Evolutionary conservation across 371 early-diverging fungal genomes (phyloP).

Genomic region (Apophysomyces trapeziformis): DNA sequence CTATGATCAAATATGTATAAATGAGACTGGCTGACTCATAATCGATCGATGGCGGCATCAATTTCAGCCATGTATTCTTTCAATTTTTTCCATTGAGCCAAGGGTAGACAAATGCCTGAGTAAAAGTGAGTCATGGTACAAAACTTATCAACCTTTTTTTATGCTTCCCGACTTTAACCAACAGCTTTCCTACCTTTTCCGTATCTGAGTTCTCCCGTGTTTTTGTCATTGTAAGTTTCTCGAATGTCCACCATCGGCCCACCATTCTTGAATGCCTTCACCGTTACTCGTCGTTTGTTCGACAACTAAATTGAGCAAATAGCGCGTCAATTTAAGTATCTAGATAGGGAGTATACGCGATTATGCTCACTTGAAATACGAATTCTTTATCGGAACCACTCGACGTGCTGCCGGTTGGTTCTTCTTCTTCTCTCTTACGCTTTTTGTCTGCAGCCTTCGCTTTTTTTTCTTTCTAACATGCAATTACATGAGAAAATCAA

Average conservation of each 20-base stretch:
- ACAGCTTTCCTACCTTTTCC: constrained; percentile 17
- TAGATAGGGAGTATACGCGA: background rate
- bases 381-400: background rate
- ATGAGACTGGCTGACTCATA: background rate
- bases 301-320: constrained; percentile 8
- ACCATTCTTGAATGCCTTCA: constrained; percentile 17
- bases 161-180: background rate
- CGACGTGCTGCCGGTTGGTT: background rate
- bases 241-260: constrained; percentile 23
- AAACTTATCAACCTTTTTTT: too few species aligned
- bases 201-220: constrained; percentile 13
- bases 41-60: constrained; percentile 24
- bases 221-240: constrained; percentile 17
- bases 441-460: background rate
- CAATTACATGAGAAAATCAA: background rate
- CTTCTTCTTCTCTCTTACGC: background rate
- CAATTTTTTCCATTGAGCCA: constrained; percentile 32
- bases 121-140: background rate
- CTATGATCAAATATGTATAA: background rate
- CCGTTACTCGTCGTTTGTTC: constrained; percentile 15
- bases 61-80: constrained; percentile 30
- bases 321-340: background rate
- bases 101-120: constrained; percentile 32
- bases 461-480: background rate
- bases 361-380: background rate